Conservation (phyloP, 306 rosid genomes). For the Dicorynia guianensis region DNA sequence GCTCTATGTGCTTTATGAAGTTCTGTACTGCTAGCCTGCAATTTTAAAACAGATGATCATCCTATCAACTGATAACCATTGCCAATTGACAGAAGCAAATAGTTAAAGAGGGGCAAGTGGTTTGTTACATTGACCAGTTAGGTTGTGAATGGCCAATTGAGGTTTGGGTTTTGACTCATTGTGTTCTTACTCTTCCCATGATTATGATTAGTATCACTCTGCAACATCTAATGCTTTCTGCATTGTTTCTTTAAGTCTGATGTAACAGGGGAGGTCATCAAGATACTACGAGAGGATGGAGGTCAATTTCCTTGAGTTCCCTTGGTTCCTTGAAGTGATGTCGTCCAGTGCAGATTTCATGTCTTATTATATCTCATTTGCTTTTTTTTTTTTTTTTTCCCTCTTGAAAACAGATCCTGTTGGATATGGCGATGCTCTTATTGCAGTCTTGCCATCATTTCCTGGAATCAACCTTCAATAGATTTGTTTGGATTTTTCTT, state of each 20-base stretch:
- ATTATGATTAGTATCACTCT: neutral
- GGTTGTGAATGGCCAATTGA: slow-evolving; percentile 81
- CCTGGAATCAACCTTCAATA: slow-evolving; percentile 91
- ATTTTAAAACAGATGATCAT: neutral
- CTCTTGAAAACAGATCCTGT: slow-evolving; percentile 70
- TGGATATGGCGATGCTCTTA: slow-evolving; percentile 88
- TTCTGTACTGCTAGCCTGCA: neutral
- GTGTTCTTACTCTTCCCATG: neutral
- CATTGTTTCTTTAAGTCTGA: slow-evolving; percentile 62
- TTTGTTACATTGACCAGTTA: slow-evolving; percentile 87
- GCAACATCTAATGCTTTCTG: slow-evolving; percentile 24
- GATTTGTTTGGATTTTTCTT: slow-evolving; percentile 11
- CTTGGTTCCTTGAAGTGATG: neutral
- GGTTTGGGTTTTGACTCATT: slow-evolving; percentile 56
- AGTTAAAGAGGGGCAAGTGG: slow-evolving; percentile 85
- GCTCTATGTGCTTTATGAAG: neutral
- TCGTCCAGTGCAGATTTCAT: neutral
- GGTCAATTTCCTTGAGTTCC: slow-evolving; percentile 56
- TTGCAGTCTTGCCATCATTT: slow-evolving; percentile 85
- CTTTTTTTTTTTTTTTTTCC: slow-evolving; percentile 12
- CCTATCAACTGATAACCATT: neutral
- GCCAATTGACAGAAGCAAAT: slow-evolving; percentile 66
- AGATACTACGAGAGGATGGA: slow-evolving; percentile 79
- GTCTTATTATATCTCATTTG: neutral
- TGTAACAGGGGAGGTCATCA: slow-evolving; percentile 82